Evolutionary conservation across 163 green algal species (phyloP).

Genomic region (Scenedesmus sp.): DNA sequence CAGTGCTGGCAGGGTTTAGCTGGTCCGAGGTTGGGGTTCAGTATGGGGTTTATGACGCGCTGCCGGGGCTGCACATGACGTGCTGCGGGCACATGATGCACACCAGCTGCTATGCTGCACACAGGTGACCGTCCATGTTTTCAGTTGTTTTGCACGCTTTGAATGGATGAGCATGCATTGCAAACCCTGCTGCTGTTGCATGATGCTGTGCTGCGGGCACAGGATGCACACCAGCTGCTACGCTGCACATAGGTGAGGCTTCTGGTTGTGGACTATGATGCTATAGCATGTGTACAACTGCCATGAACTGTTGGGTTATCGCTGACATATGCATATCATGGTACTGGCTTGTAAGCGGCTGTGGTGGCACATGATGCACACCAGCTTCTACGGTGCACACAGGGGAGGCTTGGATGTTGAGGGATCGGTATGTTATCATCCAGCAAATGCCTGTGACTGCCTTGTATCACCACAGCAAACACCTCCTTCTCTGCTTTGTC

Average conservation of each 20-base stretch:
- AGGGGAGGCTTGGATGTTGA: not conserved
- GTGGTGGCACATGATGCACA: conserved; percentile 45
- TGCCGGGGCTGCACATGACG: not conserved
- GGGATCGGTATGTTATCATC: no score
- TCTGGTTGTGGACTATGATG: no score
- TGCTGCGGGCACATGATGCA: conserved; percentile 51
- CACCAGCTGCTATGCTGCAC: conserved; percentile 21
- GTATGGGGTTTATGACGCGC: not conserved
- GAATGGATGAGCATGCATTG: no score
- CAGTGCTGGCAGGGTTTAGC: not conserved
- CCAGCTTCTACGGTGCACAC: conserved; percentile 2
- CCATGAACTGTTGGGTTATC: no score
- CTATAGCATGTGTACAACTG: no score
- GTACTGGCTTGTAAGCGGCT: not conserved
- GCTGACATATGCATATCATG: no score
- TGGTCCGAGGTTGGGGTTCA: not conserved
- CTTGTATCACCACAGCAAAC: no score
- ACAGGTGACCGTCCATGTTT: not conserved
- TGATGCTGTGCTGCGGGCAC: conserved; percentile 23
- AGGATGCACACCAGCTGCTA: conserved; percentile 41
- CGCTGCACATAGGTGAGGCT: not conserved
- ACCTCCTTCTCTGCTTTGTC: no score
- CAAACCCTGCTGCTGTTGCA: not conserved
- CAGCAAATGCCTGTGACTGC: no score
- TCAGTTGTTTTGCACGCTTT: not conserved